Evolutionary conservation across 73 alveolate genomes (phyloP), one percentile per base, ranked within the genome.

Genomic region (Effrenium voratum): DNA sequence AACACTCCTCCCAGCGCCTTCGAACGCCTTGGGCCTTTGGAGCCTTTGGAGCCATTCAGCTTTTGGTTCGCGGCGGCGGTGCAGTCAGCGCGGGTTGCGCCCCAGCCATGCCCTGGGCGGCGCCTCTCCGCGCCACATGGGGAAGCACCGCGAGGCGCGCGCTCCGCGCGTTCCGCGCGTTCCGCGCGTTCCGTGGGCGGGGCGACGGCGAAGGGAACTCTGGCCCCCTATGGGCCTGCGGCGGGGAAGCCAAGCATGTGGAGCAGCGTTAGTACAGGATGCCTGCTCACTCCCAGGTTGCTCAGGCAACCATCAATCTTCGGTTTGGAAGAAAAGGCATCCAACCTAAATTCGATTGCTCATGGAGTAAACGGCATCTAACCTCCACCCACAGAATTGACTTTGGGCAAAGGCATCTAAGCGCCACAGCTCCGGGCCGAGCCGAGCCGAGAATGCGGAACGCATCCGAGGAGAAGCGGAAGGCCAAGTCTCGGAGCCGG

Each of bases 81-180:
- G 15, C 41, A 41, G 43, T 24, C 41, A 52, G 19, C 63, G 19
- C 63, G 19, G 63, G 8, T 52, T 52, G 63, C 19, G 19, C 63
- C 26, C 26, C 63, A 8, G 19, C 19, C 26, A 12, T 52, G 8
- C 26, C 63, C 19, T 52, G 63, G 63, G 26, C 63, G 19, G 26
- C 19, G 26, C 8, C 63, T 12, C 26, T 19, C 26, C 8, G 8
- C 19, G 63, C 26, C 49, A 28, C 88, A 77, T 77, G 88, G 88
- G 88, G 32, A 77, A 77, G 88, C 45, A 41, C n/a, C 63, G 88
- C 44, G 88, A 77, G 88, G 88, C 44, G 68, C 41, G 45, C 45
- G 26, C 13, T 2, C 16, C 16, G 32, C 13, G 34, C 26, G 46
- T 3, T 32, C 8, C 36, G 6, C 47, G 47, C 46, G 30, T 4